These are phyloP conservation scores for Diutina sp. DNA, from an alignment of 1,139 yeast species.

Conservation along the genomic window DNA sequence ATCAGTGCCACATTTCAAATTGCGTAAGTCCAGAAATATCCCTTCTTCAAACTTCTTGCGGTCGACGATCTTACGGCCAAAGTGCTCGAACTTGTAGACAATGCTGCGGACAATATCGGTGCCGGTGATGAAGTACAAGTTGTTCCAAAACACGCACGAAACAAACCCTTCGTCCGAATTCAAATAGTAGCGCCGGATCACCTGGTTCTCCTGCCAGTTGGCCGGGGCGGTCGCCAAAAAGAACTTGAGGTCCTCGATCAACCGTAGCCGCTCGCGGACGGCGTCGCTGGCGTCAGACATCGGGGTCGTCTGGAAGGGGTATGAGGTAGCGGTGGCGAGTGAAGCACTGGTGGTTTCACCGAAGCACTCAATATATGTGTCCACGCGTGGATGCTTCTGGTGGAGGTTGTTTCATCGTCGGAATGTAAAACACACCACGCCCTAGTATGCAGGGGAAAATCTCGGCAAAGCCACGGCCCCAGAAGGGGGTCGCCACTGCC, in stretches of 20 bases:
- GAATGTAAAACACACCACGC: neutral
- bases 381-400: neutral
- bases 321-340: neutral
- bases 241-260: constrained; percentile 68
- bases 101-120: constrained; percentile 92
- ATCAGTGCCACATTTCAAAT: constrained; percentile 76
- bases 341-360: neutral
- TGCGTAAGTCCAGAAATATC: constrained; percentile 79
- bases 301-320: neutral
- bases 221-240: constrained; percentile 91
- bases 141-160: constrained; percentile 88
- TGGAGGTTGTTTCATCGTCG: neutral
- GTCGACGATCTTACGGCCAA: constrained; percentile 76
- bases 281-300: constrained; percentile 9
- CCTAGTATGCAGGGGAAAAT: neutral
- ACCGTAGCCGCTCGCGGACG: constrained; percentile 40
- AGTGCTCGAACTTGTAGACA: constrained; percentile 78
- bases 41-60: constrained; percentile 96
- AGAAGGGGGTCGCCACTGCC: neutral
- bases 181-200: constrained; percentile 71
- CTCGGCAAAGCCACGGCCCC: neutral
- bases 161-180: constrained; percentile 87
- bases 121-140: constrained; percentile 82
- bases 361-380: neutral
- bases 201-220: constrained; percentile 84